Evolutionary conservation across 129 eudicot genomes (phyloP).

Genomic region (Gnaphalium uliginosum): DNA sequence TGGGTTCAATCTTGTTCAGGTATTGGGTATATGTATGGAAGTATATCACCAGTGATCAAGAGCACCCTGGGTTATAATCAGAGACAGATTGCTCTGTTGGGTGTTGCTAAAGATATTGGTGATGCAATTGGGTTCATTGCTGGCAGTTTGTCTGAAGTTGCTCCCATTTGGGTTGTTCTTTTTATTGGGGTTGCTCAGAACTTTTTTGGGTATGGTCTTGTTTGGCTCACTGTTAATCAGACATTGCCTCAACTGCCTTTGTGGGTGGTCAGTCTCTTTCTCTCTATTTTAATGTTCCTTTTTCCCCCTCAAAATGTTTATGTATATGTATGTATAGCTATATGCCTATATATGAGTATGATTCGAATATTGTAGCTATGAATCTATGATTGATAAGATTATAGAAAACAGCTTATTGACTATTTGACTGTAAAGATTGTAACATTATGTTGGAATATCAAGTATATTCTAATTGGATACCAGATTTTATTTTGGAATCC

Average conservation of each 20-base stretch:
- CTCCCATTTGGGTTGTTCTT: constrained; percentile 66
- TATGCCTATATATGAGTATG: not conserved
- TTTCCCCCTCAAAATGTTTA: not conserved
- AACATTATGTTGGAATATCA: not conserved
- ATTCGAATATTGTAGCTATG: not conserved
- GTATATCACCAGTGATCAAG: constrained; percentile 75
- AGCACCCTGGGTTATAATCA: constrained; percentile 67
- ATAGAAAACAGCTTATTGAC: not conserved
- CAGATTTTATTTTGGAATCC: not conserved
- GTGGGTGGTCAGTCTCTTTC: constrained; percentile 61
- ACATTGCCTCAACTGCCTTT: constrained; percentile 56
- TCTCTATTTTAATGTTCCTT: constrained; percentile 9
- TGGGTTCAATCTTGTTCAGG: constrained; percentile 80
- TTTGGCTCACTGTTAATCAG: constrained; percentile 61
- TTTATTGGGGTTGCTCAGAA: constrained; percentile 69
- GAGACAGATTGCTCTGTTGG: constrained; percentile 65
- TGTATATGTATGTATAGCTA: not conserved
- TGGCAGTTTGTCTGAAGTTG: constrained; percentile 61
- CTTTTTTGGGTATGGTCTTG: constrained; percentile 70
- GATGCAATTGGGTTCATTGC: constrained; percentile 71
- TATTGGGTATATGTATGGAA: constrained; percentile 73
- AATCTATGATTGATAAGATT: not conserved
- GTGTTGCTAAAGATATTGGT: constrained; percentile 73
- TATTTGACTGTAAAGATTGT: not conserved
- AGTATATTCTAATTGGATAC: not conserved